Conservation (phyloP, 176 grass and related monocot species). For the Ananas comosus region DNA sequence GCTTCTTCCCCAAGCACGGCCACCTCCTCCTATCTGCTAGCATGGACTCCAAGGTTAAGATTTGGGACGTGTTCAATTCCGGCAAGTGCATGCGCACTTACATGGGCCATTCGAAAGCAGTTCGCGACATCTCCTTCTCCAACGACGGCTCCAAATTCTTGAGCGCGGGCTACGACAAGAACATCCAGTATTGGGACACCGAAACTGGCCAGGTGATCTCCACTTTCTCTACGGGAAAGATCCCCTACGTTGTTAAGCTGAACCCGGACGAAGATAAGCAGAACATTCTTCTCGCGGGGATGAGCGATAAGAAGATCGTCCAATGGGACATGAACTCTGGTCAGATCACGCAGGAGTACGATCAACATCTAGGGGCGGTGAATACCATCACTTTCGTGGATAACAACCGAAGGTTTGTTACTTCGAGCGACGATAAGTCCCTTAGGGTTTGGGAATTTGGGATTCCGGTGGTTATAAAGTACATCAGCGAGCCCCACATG, state of each 20-base stretch:
- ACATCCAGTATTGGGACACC: slow-evolving; percentile 98
- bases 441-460: slow-evolving; percentile 96
- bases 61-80: slow-evolving; percentile 85
- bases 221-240: slow-evolving; percentile 90
- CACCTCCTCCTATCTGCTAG: slow-evolving; percentile 80
- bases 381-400: slow-evolving; percentile 99
- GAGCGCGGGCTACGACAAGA: slow-evolving; percentile 90
- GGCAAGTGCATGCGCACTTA: slow-evolving; percentile 88
- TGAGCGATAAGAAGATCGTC: slow-evolving; percentile 99
- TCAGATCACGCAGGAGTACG: slow-evolving; percentile 92
- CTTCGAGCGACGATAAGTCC: slow-evolving; percentile 91
- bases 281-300: slow-evolving; percentile 92
- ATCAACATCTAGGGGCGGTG: slow-evolving; percentile 87
- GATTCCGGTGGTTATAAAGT: slow-evolving; percentile 98
- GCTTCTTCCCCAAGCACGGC: slow-evolving; percentile 83
- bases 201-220: slow-evolving; percentile 96
- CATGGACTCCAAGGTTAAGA: slow-evolving; percentile 99
- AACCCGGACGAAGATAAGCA: slow-evolving; percentile 99
- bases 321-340: slow-evolving; percentile 99
- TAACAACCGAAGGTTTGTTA: slow-evolving; percentile 97
- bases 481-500: slow-evolving; percentile 98
- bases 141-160: slow-evolving; percentile 89
- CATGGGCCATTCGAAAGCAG: slow-evolving; percentile 97
- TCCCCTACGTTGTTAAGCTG: slow-evolving; percentile 90
- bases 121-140: slow-evolving; percentile 92